Evolutionary conservation across 1,284 basidiomycete genomes (phyloP).

Genomic region (Erythrobasidium hasegawianum): DNA sequence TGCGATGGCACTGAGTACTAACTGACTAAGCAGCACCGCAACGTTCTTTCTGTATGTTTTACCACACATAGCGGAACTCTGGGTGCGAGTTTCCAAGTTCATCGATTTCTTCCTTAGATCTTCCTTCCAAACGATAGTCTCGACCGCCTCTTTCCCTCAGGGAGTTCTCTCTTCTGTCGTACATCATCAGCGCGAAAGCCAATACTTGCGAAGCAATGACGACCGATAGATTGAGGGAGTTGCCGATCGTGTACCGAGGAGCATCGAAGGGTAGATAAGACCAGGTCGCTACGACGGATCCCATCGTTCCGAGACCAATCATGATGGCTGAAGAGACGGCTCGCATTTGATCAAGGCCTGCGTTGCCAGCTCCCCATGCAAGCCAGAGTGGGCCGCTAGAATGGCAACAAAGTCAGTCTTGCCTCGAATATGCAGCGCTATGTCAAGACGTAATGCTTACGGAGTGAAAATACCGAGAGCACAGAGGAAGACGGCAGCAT

Average conservation of each 20-base stretch:
- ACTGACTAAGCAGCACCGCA: too few relatives aligned
- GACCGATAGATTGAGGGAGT: conserved; percentile 24
- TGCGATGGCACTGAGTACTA: too few relatives aligned
- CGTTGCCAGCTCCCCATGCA: conserved; percentile 38
- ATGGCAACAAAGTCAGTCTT: too few relatives aligned
- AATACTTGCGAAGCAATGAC: conserved; percentile 18
- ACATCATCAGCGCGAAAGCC: conserved; percentile 30
- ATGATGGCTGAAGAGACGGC: conserved; percentile 41
- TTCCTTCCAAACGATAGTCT: conserved; percentile 41
- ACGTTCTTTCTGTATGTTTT: too few relatives aligned
- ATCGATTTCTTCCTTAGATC: conserved; percentile 33
- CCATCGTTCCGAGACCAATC: conserved; percentile 34
- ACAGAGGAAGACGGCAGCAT: conserved; percentile 40
- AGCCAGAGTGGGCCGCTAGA: conserved; percentile 33
- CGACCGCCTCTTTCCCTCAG: conserved; percentile 39
- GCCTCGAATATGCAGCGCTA: too few relatives aligned
- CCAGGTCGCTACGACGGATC: conserved; percentile 38
- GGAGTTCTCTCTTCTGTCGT: conserved; percentile 40
- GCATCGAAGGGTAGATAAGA: conserved; percentile 35
- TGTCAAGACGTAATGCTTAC: too few relatives aligned
- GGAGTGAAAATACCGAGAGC: conserved; percentile 29
- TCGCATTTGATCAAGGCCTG: conserved; percentile 36
- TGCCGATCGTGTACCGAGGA: conserved; percentile 33
- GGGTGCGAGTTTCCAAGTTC: conserved; percentile 41
- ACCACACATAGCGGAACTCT: conserved; percentile 37